Percentiles rank a stretch among this genome's conserved stretches.
Conservation (phyloP, 495 filamentous ascomycete species). For the Penicillium tannophilum region DNA sequence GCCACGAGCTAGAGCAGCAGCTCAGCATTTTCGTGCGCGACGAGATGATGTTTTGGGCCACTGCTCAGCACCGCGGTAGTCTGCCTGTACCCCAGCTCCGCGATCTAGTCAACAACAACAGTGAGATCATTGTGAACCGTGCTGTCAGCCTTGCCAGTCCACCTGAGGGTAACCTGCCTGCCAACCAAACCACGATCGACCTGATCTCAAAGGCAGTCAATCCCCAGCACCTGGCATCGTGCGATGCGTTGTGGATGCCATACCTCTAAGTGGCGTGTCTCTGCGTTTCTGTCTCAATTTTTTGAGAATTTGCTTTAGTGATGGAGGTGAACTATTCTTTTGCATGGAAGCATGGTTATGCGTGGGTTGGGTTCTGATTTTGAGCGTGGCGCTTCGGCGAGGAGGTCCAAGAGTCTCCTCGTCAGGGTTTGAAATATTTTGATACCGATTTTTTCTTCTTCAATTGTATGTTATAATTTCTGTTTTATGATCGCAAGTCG, state of each 20-base stretch:
- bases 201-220: conserved; percentile 82
- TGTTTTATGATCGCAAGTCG: background rate
- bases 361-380: conserved; percentile 25
- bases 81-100: conserved; percentile 73
- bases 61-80: conserved; percentile 68
- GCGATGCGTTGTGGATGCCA: conserved; percentile 96
- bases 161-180: conserved; percentile 72
- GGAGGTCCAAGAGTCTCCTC: conserved; percentile 4
- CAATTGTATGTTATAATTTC: conserved; percentile 24
- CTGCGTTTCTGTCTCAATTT: conserved; percentile 15
- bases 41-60: conserved; percentile 98
- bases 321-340: conserved; percentile 14
- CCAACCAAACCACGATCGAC: conserved; percentile 96
- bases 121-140: conserved; percentile 85
- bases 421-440: conserved; percentile 22
- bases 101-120: conserved; percentile 85
- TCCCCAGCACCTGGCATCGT: conserved; percentile 77
- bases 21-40: conserved; percentile 93
- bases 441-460: conserved; percentile 28
- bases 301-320: conserved; percentile 2
- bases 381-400: conserved; percentile 40
- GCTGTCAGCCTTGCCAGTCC: conserved; percentile 75
- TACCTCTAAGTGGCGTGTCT: conserved; percentile 64
- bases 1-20: conserved; percentile 86
- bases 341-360: conserved; percentile 20